Evolutionary conservation across 768 basidiomycete genomes (phyloP).

Genomic region (Pisolithus orientalis): DNA sequence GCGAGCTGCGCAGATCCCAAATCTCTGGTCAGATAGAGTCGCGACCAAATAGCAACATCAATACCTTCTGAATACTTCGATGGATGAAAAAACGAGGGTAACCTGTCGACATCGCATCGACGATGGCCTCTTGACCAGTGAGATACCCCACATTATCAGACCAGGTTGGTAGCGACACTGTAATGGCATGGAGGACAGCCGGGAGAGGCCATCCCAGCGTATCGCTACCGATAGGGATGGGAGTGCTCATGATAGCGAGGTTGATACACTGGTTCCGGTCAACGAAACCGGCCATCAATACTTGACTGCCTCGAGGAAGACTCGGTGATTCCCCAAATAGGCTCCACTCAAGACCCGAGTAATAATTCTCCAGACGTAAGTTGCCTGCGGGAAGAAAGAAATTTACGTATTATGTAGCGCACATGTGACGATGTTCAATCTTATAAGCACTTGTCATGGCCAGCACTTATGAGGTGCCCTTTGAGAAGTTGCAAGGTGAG

Average conservation of each 20-base stretch:
- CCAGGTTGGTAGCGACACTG: conserved; percentile 92
- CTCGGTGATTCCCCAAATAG: no score
- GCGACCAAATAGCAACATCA: conserved; percentile 10
- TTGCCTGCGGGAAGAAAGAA: no score
- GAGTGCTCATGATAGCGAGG: conserved; percentile 3
- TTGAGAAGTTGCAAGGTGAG: no score
- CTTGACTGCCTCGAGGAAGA: no score
- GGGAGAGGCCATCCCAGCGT: conserved; percentile 50
- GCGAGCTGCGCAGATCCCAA: conserved; percentile 53
- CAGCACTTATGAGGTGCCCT: no score
- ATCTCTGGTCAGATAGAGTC: not conserved
- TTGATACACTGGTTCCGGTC: not conserved
- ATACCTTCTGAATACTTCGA: conserved; percentile 73
- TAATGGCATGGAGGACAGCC: conserved; percentile 82
- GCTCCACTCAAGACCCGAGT: no score
- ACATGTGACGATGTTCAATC: no score
- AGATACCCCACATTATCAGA: conserved; percentile 87
- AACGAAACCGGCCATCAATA: no score
- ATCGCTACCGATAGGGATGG: conserved; percentile 6
- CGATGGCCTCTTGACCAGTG: conserved; percentile 73
- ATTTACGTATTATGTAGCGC: no score
- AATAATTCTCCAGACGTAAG: no score
- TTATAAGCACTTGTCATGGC: no score
- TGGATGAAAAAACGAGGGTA: conserved; percentile 97
- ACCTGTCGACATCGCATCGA: conserved; percentile 76